Base-by-base conservation (phyloP, 1,284 basidiomycete species). In the Puccinia coronata region DNA sequence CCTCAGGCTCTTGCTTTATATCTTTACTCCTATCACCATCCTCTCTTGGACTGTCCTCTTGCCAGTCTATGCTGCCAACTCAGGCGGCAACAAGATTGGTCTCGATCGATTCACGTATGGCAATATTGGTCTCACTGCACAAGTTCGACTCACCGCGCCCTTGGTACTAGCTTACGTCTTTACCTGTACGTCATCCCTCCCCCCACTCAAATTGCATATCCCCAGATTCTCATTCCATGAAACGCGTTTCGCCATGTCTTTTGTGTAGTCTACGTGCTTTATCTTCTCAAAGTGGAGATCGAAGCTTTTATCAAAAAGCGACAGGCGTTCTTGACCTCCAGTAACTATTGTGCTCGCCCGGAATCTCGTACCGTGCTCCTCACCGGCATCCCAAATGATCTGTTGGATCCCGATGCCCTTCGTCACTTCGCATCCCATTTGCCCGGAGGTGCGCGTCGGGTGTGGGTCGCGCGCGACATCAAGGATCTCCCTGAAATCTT, bases 381-480 rank as follows among this genome's bases (percentile, higher is more conserved):
- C 83, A 94, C 94, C 20, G 94, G 94, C 65, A 91, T 99, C 9
- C 95, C 96, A n/a, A 87, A 90, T 63, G 90, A 91, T 78, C 92
- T 92, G 84, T 90, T 95, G 83, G 87, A 87, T 63, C 86, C 91
- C 83, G 87, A 89, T 28, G 91, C 91, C 31, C 89, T 98, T 43
- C 88, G 87, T 63, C 88, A 88, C 80, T 86, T 93, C n/a, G 94
- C 92, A 86, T 89, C 89, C 36, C 89, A 91, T 82, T 88, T 95
- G 5, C 93, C 94, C 0, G 94, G 94, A 9, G 94, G 94, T 25
- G 92, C 95, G 5, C 91, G 91, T 83, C 91, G 91, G 82, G 90
- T 99, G 47, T 99, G 96, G 96, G 89, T 98, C 59, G 94, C 94
- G 86, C 90, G 91, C 88, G 90, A 97, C 85, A 88, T 95, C 80